Conservation (phyloP, 805 yeast genomes). For the Candida anglica region DNA sequence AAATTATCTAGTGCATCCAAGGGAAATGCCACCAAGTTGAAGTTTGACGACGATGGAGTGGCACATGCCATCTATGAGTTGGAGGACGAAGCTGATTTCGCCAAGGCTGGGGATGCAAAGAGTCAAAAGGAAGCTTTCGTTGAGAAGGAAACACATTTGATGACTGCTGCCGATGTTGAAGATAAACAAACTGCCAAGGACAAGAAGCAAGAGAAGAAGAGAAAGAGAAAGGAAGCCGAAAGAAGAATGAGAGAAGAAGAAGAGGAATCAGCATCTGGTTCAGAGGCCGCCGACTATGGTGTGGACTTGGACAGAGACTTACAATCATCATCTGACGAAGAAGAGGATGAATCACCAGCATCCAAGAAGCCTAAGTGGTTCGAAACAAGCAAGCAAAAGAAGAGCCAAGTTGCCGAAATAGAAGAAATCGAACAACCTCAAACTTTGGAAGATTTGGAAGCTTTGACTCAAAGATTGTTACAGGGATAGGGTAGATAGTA, state of each 20-base stretch:
- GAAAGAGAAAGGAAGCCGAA: constrained; percentile 80
- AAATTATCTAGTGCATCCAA: constrained; percentile 60
- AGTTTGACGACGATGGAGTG: constrained; percentile 91
- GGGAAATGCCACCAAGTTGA: constrained; percentile 72
- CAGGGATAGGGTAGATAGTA: constrained; percentile 7
- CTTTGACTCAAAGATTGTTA: constrained; percentile 60
- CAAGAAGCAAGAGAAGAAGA: constrained; percentile 82
- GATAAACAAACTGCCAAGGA: constrained; percentile 77
- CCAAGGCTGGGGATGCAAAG: constrained; percentile 64
- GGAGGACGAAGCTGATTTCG: constrained; percentile 85
- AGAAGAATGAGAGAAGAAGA: constrained; percentile 45
- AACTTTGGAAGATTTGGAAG: constrained; percentile 90
- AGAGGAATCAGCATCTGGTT: constrained; percentile 26
- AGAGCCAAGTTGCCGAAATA: constrained; percentile 29
- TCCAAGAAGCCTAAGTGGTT: constrained; percentile 49
- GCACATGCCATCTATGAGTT: constrained; percentile 91
- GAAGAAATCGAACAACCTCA: constrained; percentile 85
- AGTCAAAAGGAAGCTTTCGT: constrained; percentile 68
- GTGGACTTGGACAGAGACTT: constrained; percentile 46
- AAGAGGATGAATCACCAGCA: constrained; percentile 27
- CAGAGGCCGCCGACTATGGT: constrained; percentile 21
- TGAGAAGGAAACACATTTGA: constrained; percentile 57
- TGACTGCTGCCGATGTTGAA: constrained; percentile 67
- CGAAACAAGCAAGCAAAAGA: constrained; percentile 25
- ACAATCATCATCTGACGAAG: constrained; percentile 28